These are phyloP conservation scores for Primulina eburnea DNA, from an alignment of 257 asterid species.

Conservation along the genomic window DNA sequence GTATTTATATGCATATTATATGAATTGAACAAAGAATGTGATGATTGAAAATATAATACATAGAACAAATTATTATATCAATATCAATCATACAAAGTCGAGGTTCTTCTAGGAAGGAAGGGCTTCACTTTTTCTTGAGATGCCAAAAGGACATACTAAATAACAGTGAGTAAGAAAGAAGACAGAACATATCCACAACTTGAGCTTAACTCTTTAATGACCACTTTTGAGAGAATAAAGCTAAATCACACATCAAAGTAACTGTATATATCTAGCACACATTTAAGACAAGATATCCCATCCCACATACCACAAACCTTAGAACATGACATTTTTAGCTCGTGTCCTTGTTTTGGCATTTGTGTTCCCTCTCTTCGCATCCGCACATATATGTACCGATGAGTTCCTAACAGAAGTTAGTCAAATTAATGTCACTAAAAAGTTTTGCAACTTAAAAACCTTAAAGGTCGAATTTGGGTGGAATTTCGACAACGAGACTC, in stretches of 20 bases:
- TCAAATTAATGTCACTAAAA: slow-evolving; percentile 13
- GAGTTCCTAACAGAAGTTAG: slow-evolving; percentile 25
- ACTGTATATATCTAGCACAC: no score
- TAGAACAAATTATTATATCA: no score
- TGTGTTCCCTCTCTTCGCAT: slow-evolving; percentile 16
- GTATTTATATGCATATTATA: no score
- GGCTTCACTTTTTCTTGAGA: no score
- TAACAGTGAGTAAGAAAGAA: neutral
- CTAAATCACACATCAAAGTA: neutral
- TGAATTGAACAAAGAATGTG: no score
- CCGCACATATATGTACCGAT: slow-evolving; percentile 31
- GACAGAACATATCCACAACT: slow-evolving; percentile 38
- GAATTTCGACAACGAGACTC: slow-evolving; percentile 27
- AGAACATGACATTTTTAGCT: neutral
- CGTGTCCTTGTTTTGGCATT: neutral
- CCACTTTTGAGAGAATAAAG: slow-evolving; percentile 4
- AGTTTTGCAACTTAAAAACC: slow-evolving; percentile 31
- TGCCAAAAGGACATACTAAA: neutral
- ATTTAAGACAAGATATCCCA: no score
- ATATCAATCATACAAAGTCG: no score
- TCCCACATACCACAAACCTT: neutral
- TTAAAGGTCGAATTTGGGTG: slow-evolving; percentile 49
- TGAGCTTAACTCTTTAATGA: slow-evolving; percentile 21
- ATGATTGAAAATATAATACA: no score
- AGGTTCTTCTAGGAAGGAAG: no score